phyloP scores from a whole-genome alignment of 2,329 filamentous ascomycete species.

The Chrysosporium keratinophilum region DNA sequence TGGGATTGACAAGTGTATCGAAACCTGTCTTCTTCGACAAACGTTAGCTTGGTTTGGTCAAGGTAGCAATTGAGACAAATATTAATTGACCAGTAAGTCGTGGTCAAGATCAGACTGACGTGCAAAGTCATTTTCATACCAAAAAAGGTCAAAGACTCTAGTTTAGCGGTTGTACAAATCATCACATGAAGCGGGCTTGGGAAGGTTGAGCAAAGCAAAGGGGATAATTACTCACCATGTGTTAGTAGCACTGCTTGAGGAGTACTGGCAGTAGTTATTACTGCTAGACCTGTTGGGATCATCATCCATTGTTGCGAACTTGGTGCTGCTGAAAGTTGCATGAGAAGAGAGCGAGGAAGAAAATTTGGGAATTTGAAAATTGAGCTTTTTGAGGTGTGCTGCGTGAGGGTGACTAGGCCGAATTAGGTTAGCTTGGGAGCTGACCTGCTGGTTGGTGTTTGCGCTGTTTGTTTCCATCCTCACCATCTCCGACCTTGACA shows the following conservation, averaged over 20 bases:
- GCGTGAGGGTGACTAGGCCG: not conserved
- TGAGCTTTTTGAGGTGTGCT: slow-evolving; percentile 1
- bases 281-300: not conserved
- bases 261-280: not conserved
- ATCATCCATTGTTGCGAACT: slow-evolving; percentile 18
- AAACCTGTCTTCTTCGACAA: not conserved
- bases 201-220: slow-evolving; percentile 12
- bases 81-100: not conserved
- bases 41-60: not conserved
- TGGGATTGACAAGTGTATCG: not conserved
- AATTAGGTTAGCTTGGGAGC: slow-evolving; percentile 12
- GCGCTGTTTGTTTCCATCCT: slow-evolving; percentile 7
- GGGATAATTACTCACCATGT: slow-evolving; percentile 24
- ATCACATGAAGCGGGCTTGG: slow-evolving; percentile 48
- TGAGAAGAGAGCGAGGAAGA: slow-evolving; percentile 18
- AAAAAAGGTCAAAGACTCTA: slow-evolving; percentile 90
- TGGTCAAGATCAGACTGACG: slow-evolving; percentile 69
- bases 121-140: slow-evolving; percentile 75
- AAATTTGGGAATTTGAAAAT: slow-evolving; percentile 19
- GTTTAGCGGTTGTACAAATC: slow-evolving; percentile 75
- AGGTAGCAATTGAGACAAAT: not conserved
- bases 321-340: not conserved
- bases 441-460: not conserved
- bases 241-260: slow-evolving; percentile 11
- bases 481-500: not conserved